Evolutionary conservation across 1,284 basidiomycete species (phyloP), one percentile per base, ranked within the genome.

Genomic region (Leccinum holopus): DNA sequence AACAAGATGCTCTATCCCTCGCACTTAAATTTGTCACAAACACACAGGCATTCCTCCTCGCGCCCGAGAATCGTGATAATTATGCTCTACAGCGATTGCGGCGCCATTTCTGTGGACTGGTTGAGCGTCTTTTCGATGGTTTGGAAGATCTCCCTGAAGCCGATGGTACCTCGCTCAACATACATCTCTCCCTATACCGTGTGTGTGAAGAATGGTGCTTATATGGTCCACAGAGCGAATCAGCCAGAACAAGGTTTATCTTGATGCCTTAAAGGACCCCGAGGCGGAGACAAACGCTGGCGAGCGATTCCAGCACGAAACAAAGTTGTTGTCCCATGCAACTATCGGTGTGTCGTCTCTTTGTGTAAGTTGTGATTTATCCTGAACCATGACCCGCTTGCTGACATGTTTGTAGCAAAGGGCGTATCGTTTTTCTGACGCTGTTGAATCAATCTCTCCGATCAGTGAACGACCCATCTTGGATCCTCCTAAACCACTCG

Each of bases 181-280:
- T 89, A 76, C 88, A 94, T 68, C 81, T 95, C 8, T 84, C 88
- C 8, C 79, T 98, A 57, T 97, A 94, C 76, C 85, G 90, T 54
- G 80, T 95, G 51, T 96, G 95, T 70, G 92, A 95, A 74, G 95
- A 97, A 68, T 98, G 96, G 96, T 97, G 95, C 74, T 88, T 92
- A 68, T 83, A 92, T 60, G 94, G 92, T 7, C 84, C 87, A 55
- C 86, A 93, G 68, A 84, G 87, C 1, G 92, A 94, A 64, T 79
- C 81, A 14, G 86, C 88, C 30, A 91, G 88, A 72, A 90, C 89
- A 63, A 85, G 92, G 58, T 80, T 92, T 55, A 84, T 88, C 30
- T 76, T 84, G 58, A 94, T 94, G 83, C 82, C 2, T 78, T 77
- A 44, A 77, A 77, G 25, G 81, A 83, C 35, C 75, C 80, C 8